Base-by-base conservation (phyloP, 169 alveolate genomes). In the Amoebophrya sp. region DNA sequence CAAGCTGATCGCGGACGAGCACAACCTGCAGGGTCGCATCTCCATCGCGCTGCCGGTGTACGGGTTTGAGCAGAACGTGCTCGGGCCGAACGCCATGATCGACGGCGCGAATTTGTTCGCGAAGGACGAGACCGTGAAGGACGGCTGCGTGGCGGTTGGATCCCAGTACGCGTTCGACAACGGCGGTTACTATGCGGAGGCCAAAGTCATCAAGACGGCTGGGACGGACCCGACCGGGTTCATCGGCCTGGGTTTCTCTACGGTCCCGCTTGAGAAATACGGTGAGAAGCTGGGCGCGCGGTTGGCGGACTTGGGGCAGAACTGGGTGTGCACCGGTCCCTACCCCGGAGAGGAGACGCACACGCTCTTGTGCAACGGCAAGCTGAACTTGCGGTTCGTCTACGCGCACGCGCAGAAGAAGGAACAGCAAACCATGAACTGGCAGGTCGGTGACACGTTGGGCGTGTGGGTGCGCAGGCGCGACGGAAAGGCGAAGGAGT, bases 11-110 rank as follows among this genome's bases (percentile, higher is more conserved):
- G 83, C 29, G 35, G 83, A 66, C 35, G 83, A 66, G 83, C 83
- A 66, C 83, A 66, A 66, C 83, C 83, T 66, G 83, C 83, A 66
- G 83, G 83, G 83, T 2, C 83, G 83, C 10, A 66, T 66, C 83
- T 66, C 83, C 35, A 66, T 66, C 83, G 83, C 83, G 7, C 35
- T 66, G 35, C 83, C 83, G 35, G 83, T 66, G 39, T 66, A 66
- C 83, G 83, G 83, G 39, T 66, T 25, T 25, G 83, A 7, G 39
- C 38, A 0, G 39, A 1, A 7, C 32, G 10, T 1, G 83, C 83
- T 66, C 35, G 83, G 83, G 1, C 35, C 29, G 39, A 66, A 66
- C 83, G 83, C 83, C 2, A 7, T 25, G 35, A n/a, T 66, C 38
- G 83, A 66, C 35, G 83, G 83, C 83, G 10, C 1, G 35, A 66